Conservation (phyloP, 148 eudicot genomes). For the Chenopodium berlandieri region DNA sequence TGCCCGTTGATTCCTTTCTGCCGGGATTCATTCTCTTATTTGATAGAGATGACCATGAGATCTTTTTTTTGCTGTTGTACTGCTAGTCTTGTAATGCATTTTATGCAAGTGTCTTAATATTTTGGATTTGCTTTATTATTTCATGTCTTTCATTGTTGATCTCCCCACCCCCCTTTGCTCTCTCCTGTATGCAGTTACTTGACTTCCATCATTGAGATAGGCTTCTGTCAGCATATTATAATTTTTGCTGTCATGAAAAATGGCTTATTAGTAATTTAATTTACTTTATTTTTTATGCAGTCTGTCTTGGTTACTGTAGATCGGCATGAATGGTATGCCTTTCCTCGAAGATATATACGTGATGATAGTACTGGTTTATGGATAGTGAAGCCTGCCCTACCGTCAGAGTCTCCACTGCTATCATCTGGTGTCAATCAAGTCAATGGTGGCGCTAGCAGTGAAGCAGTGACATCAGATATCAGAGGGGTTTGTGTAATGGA, state of each 20-base stretch:
- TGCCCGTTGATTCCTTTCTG: neutral
- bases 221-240: neutral
- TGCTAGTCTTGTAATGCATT: neutral
- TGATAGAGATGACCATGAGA: neutral
- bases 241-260: neutral
- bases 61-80: neutral
- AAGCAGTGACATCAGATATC: slow-evolving; percentile 32
- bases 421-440: slow-evolving; percentile 33
- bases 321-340: slow-evolving; percentile 97
- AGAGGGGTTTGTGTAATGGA: slow-evolving; percentile 45
- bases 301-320: slow-evolving; percentile 93
- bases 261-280: too few species aligned
- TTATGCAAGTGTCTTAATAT: neutral
- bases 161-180: neutral
- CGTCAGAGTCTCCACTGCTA: slow-evolving; percentile 54
- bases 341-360: slow-evolving; percentile 74
- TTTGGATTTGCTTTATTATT: neutral
- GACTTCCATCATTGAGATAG: neutral
- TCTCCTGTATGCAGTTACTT: neutral
- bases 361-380: slow-evolving; percentile 82
- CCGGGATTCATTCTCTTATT: neutral
- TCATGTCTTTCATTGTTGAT: neutral
- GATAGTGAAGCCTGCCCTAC: slow-evolving; percentile 60
- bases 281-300: slow-evolving; percentile 34
- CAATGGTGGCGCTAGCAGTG: slow-evolving; percentile 29